Evolutionary conservation across 129 eudicot genomes (phyloP), one percentile per base, ranked within the genome.

Genomic region (Dittrichia graveolens): DNA sequence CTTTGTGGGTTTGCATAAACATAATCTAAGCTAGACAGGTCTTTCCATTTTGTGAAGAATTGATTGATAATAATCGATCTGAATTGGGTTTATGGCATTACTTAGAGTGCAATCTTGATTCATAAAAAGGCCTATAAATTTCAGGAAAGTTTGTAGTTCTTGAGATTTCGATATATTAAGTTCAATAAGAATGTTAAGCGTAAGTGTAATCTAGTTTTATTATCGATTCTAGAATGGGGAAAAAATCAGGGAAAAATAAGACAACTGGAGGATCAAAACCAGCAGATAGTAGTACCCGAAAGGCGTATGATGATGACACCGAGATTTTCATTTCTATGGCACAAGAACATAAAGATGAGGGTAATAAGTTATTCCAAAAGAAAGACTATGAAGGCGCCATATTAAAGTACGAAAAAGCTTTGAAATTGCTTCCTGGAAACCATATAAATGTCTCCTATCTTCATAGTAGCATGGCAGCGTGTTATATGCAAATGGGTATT

Each of bases 401-500:
- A 65, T 72, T 83, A 37, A 94, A 86, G 56, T 94, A 90, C 47
- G 89, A 90, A 66, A 90, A 86, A 78, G 88, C 99, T 2, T 74
- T 94, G 0, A 90, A 86, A 24, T 72, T 94, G 75, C 96, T 94
- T 66, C 97, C 99, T 0, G 39, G 67, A 61, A 87, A 81, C 82
- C 97, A 94, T 64, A 79, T 89, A 41, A 85, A 81, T 14, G 86
- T 95, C 2, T 82, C 97, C 0, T 80, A 90, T 76, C 82, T 94
- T 41, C 84, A 82, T 13, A 84, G 87, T 50, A 94, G 88, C 54
- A 84, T 90, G 67, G 99, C 99, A 16, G 88, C 88, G 0, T 90
- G 96, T 59, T 94, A 95, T 72, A 95, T 95, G 96, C 94, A 90
- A 79, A 74, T 86, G 85, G 99, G 99, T 3, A 76, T 94, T 4